A percentile compares a stretch with the other conserved stretches of the same genome.
phyloP scores from a whole-genome alignment of 163 green algal genomes.

The Scenedesmus sp. region DNA sequence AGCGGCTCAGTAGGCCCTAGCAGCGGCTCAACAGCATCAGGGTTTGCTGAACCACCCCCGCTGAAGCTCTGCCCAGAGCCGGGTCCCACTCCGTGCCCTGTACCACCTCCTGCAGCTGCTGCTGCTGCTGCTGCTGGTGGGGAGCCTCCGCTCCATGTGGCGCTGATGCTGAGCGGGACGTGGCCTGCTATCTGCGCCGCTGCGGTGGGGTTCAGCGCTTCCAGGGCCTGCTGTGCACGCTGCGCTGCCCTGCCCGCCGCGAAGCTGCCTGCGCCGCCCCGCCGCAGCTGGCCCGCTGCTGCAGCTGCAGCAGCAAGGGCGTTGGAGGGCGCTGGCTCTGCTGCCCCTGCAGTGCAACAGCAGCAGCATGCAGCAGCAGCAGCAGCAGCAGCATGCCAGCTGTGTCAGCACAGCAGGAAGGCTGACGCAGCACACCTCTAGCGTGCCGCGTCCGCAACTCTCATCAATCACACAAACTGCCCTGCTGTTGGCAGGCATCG shows the following conservation, averaged over 20 bases:
- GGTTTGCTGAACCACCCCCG: slow-evolving; percentile 29
- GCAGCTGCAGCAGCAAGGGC: slow-evolving; percentile 5
- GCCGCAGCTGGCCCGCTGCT: neutral
- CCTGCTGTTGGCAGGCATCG: neutral
- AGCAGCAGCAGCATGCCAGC: too few relatives aligned
- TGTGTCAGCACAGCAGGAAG: neutral
- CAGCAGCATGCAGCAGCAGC: neutral
- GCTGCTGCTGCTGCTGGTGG: slow-evolving; percentile 29
- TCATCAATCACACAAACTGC: neutral
- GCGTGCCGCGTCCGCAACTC: too few relatives aligned
- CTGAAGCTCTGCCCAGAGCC: slow-evolving; percentile 43
- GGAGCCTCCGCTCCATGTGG: slow-evolving; percentile 21
- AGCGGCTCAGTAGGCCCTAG: slow-evolving; percentile 46
- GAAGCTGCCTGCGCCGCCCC: neutral
- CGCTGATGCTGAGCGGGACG: slow-evolving; percentile 41
- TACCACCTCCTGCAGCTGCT: slow-evolving; percentile 36
- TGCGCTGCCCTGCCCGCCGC: slow-evolving; percentile 1
- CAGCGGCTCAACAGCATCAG: neutral
- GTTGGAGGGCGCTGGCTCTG: neutral
- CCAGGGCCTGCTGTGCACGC: slow-evolving; percentile 7
- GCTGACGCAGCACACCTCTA: neutral
- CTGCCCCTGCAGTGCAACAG: slow-evolving; percentile 8
- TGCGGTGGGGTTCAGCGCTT: slow-evolving; percentile 18
- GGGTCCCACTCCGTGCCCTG: neutral
- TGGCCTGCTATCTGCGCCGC: slow-evolving; percentile 20